Evolutionary conservation across 257 asterid genomes (phyloP).

Genomic region (Jasminum sambac): DNA sequence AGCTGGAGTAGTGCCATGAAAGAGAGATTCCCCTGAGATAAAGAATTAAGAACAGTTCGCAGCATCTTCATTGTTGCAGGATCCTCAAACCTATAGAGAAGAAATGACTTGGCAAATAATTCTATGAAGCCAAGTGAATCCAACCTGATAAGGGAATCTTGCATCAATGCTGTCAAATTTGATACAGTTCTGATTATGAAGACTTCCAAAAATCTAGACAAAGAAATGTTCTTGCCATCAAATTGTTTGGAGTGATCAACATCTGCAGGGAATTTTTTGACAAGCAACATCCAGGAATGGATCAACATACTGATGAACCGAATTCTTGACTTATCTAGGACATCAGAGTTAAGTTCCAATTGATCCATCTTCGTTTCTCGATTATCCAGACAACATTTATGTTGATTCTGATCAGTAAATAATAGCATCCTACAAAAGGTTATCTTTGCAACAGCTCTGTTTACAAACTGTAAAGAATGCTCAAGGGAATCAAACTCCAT

Average conservation of each 20-base stretch:
- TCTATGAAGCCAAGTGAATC: constrained; percentile 64
- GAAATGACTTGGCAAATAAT: constrained; percentile 59
- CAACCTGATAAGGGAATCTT: constrained; percentile 51
- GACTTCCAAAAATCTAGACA: constrained; percentile 66
- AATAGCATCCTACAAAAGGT: constrained; percentile 61
- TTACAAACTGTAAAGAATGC: constrained; percentile 58
- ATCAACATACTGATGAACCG: constrained; percentile 56
- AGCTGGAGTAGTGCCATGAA: constrained; percentile 58
- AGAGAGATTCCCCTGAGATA: constrained; percentile 65
- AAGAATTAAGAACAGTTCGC: constrained; percentile 49
- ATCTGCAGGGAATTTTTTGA: constrained; percentile 44
- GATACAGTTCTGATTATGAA: constrained; percentile 52
- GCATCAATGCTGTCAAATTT: constrained; percentile 53
- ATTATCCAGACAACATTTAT: constrained; percentile 30
- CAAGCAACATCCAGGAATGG: constrained; percentile 63
- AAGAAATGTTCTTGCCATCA: constrained; percentile 37
- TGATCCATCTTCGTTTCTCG: constrained; percentile 28
- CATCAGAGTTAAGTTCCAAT: constrained; percentile 37
- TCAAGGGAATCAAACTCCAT: constrained; percentile 40
- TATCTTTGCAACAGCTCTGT: constrained; percentile 67
- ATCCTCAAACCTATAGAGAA: constrained; percentile 82
- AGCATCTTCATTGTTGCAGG: constrained; percentile 62
- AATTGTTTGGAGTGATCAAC: constrained; percentile 35
- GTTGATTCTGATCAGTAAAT: constrained; percentile 35
- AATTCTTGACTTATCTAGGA: constrained; percentile 44